A percentile compares a stretch with the other conserved stretches of the same genome.
Evolutionary conservation across 371 early-diverging fungal species (phyloP).

Genomic region (Lichtheimia hyalospora): DNA sequence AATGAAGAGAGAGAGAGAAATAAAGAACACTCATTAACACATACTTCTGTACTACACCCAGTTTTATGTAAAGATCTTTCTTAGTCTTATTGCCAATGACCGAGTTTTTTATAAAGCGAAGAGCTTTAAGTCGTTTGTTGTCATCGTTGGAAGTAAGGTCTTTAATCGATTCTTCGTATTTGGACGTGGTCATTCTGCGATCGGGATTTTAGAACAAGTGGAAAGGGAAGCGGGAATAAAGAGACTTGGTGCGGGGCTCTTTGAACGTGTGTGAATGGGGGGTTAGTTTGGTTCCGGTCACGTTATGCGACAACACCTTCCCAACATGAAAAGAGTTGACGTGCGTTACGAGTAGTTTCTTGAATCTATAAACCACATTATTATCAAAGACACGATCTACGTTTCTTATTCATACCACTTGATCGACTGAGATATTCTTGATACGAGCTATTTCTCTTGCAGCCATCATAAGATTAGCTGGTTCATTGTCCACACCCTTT

Average conservation of each 20-base stretch:
- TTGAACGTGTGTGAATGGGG: no score
- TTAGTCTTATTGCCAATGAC: constrained; percentile 87
- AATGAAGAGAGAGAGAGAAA: background rate
- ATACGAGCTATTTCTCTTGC: constrained; percentile 57
- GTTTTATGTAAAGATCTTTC: constrained; percentile 73
- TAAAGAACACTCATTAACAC: background rate
- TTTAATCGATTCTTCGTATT: constrained; percentile 58
- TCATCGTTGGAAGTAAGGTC: constrained; percentile 48
- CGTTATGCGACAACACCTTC: constrained; percentile 32
- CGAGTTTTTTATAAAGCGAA: constrained; percentile 82
- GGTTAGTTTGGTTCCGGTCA: background rate
- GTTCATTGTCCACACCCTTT: constrained; percentile 58
- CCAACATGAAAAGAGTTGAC: no score
- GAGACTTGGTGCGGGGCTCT: no score
- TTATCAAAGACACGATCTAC: constrained; percentile 42
- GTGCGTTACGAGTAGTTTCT: no score
- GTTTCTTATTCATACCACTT: constrained; percentile 46
- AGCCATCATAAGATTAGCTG: constrained; percentile 49
- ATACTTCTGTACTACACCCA: constrained; percentile 72
- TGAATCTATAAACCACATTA: no score
- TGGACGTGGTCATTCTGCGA: constrained; percentile 54
- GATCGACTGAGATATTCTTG: constrained; percentile 52
- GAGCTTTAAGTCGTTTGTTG: constrained; percentile 53
- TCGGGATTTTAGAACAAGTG: background rate
- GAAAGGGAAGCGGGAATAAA: background rate